These are phyloP conservation scores for Rhynchospora breviuscula DNA, from an alignment of 176 grass and related monocot species.

Conservation along the genomic window DNA sequence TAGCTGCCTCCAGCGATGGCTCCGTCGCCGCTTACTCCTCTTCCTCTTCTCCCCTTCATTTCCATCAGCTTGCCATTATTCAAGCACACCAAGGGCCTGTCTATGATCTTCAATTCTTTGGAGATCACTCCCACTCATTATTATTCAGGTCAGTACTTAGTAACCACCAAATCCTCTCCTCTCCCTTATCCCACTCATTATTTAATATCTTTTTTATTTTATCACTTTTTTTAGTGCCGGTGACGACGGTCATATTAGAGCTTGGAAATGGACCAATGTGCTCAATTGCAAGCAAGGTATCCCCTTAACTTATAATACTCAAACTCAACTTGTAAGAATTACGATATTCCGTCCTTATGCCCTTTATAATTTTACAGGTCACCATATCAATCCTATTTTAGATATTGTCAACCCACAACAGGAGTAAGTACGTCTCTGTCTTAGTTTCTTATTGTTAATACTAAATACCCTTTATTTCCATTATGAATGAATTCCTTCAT, in stretches of 20 bases:
- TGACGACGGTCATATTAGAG: conserved; percentile 67
- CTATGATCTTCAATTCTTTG: conserved; percentile 74
- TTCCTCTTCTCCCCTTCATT: not conserved
- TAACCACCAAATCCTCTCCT: no score
- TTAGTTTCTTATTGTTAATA: no score
- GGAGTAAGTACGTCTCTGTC: conserved; percentile 49
- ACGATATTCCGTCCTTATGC: not conserved
- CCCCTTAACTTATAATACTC: not conserved
- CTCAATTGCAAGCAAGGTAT: conserved; percentile 42
- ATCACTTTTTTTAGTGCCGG: conserved; percentile 40
- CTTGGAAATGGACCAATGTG: conserved; percentile 75
- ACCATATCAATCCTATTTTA: conserved; percentile 67
- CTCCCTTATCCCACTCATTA: no score
- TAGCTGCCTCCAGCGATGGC: conserved; percentile 68
- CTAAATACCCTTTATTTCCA: not conserved
- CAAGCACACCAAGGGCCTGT: conserved; percentile 68
- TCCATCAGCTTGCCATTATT: conserved; percentile 46
- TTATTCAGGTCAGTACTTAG: not conserved
- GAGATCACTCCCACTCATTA: conserved; percentile 38
- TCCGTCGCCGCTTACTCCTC: conserved; percentile 54
- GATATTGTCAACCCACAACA: conserved; percentile 89
- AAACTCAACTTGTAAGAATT: not conserved
- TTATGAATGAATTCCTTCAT: not conserved
- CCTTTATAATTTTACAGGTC: conserved; percentile 39
- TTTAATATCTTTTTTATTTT: no score